phyloP scores from a whole-genome alignment of 2,329 filamentous ascomycete species.

The Neurospora sp. region DNA sequence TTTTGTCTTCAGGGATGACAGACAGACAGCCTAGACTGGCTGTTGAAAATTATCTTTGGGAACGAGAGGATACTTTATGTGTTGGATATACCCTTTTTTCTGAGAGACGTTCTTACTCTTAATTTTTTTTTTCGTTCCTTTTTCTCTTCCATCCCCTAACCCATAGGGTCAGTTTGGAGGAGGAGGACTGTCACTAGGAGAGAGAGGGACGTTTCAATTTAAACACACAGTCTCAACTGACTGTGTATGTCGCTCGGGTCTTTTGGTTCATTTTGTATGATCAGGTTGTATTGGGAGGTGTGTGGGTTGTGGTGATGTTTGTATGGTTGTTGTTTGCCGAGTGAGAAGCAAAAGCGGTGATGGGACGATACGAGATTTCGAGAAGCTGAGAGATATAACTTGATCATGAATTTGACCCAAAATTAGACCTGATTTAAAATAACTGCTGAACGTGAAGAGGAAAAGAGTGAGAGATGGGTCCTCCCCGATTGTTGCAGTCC shows the following conservation, averaged over 20 bases:
- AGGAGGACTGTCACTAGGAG: background rate
- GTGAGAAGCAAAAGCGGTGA: background rate
- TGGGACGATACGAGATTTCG: background rate
- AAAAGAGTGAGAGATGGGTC: background rate
- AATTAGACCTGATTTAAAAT: background rate
- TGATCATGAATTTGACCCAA: background rate
- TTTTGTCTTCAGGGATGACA: background rate
- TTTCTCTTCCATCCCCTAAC: background rate
- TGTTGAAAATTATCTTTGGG: background rate
- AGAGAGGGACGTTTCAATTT: background rate
- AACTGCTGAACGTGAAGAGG: background rate
- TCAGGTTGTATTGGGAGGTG: background rate
- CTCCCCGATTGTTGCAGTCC: background rate
- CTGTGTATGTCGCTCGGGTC: background rate
- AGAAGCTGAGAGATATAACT: background rate
- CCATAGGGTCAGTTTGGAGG: background rate
- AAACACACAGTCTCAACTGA: background rate
- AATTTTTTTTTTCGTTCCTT: background rate
- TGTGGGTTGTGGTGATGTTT: background rate
- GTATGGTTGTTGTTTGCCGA: background rate
- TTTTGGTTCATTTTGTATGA: background rate
- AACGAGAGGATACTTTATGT: constrained; percentile 1
- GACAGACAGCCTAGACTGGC: background rate
- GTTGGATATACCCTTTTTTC: background rate
- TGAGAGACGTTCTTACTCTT: background rate